Conservation (phyloP, 352 stramenopile species). For the Globisporangium alternatum region DNA sequence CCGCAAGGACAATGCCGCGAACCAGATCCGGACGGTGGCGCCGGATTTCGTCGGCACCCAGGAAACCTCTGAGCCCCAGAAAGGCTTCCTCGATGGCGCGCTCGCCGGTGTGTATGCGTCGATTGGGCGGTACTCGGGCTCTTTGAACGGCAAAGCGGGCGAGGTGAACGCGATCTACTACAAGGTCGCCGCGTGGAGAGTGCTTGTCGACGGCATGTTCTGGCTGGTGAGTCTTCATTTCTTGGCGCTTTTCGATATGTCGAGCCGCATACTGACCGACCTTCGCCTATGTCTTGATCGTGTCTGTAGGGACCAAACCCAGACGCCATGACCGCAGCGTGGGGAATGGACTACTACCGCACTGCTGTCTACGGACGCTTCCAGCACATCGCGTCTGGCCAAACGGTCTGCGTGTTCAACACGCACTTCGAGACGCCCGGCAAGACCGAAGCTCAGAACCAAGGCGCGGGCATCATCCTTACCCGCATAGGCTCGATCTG, state of each 20-base stretch:
- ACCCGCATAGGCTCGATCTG: constrained; percentile 43
- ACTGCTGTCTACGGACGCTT: constrained; percentile 72
- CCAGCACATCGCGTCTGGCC: constrained; percentile 51
- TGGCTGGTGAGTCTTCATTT: constrained; percentile 39
- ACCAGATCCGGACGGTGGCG: constrained; percentile 46
- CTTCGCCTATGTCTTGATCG: neutral
- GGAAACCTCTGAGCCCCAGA: constrained; percentile 74
- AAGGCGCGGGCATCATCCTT: constrained; percentile 66
- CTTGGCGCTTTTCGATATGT: neutral
- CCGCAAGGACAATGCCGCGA: constrained; percentile 58
- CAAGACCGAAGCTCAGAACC: constrained; percentile 64
- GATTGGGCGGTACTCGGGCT: constrained; percentile 58
- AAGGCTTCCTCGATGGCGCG: constrained; percentile 52
- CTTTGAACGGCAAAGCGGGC: constrained; percentile 47
- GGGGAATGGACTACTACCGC: constrained; percentile 74
- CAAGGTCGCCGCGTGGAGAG: constrained; percentile 46
- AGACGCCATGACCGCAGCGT: constrained; percentile 43
- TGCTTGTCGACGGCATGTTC: constrained; percentile 60
- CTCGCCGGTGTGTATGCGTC: constrained; percentile 55
- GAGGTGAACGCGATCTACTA: constrained; percentile 73
- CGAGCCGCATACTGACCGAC: neutral
- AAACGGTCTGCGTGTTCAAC: constrained; percentile 73
- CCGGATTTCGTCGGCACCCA: constrained; percentile 80
- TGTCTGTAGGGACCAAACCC: constrained; percentile 35
- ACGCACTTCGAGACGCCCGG: constrained; percentile 82